Conservation (phyloP, 331 rosid species). For the Prunus yedoensis region DNA sequence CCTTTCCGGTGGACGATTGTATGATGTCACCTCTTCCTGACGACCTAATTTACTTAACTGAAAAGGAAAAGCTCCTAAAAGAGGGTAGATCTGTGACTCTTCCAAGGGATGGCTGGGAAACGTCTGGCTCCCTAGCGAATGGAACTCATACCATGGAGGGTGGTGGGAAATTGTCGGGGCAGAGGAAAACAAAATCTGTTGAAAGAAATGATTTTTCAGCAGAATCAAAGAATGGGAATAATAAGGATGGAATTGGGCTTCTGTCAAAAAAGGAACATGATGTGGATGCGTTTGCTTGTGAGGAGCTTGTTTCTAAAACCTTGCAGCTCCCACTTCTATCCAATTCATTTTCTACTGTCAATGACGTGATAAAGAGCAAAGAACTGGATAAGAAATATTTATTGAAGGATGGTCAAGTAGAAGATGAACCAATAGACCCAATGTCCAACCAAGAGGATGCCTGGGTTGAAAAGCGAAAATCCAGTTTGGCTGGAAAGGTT, state of each 20-base stretch:
- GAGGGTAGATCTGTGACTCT: constrained; percentile 43
- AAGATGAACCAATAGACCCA: constrained; percentile 35
- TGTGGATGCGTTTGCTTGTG: constrained; percentile 47
- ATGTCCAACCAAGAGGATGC: constrained; percentile 32
- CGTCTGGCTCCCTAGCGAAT: constrained; percentile 30
- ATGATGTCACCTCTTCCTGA: constrained; percentile 78
- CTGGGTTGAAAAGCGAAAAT: constrained; percentile 36
- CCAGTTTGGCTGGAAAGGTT: constrained; percentile 34
- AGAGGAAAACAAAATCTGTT: constrained; percentile 44
- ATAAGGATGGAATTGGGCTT: constrained; percentile 49
- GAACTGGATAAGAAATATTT: constrained; percentile 43
- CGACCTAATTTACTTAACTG: constrained; percentile 52
- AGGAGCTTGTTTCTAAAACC: constrained; percentile 74
- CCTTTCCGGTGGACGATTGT: constrained; percentile 51
- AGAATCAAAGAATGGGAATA: constrained; percentile 45
- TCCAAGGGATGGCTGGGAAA: constrained; percentile 47
- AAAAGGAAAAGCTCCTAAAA: constrained; percentile 44
- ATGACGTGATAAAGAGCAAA: constrained; percentile 38
- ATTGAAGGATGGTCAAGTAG: constrained; percentile 35
- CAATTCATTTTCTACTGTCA: constrained; percentile 45
- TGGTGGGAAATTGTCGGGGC: constrained; percentile 44
- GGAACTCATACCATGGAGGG: constrained; percentile 45
- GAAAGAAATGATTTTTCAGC: constrained; percentile 47
- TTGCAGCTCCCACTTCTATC: constrained; percentile 79
- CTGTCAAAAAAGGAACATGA: constrained; percentile 47